phyloP scores from a whole-genome alignment of 169 alveolate genomes.

The Plasmodium gallinaceum region DNA sequence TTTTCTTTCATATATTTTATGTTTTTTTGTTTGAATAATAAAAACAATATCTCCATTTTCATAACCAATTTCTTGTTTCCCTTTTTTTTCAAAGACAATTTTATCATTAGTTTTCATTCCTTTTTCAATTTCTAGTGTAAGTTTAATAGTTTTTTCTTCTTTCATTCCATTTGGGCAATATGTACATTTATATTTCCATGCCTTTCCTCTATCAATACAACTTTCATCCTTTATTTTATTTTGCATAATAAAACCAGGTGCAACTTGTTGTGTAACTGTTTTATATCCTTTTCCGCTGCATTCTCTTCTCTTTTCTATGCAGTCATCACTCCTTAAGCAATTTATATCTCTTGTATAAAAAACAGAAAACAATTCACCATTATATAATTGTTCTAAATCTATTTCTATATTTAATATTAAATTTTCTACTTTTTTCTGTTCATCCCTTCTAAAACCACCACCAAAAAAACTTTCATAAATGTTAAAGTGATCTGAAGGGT shows the following conservation, averaged over 20 bases:
- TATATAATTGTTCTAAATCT: conserved; percentile 85
- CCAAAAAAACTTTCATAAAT: conserved; percentile 83
- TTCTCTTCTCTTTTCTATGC: conserved; percentile 84
- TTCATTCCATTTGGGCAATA: conserved; percentile 69
- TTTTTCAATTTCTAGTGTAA: conserved; percentile 78
- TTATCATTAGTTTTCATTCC: conserved; percentile 85
- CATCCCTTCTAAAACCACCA: conserved; percentile 78
- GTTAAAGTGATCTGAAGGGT: conserved; percentile 78
- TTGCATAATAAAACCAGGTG: conserved; percentile 90
- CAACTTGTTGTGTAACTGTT: conserved; percentile 87
- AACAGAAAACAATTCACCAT: conserved; percentile 84
- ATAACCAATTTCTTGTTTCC: conserved; percentile 87
- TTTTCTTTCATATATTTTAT: conserved; percentile 82
- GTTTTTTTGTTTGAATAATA: conserved; percentile 81
- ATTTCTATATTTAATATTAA: conserved; percentile 80
- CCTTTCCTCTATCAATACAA: conserved; percentile 87
- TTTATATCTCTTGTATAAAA: conserved; percentile 81
- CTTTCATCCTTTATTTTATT: conserved; percentile 88
- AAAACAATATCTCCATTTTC: conserved; percentile 87
- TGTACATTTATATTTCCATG: conserved; percentile 86
- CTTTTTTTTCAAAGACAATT: conserved; percentile 87
- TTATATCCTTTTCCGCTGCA: conserved; percentile 87
- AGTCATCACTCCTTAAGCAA: conserved; percentile 87
- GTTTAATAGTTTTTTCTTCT: conserved; percentile 79
- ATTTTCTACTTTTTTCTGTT: conserved; percentile 84